Base-by-base conservation (phyloP, 2,329 filamentous ascomycete genomes). In the Penicillium concentricum region DNA sequence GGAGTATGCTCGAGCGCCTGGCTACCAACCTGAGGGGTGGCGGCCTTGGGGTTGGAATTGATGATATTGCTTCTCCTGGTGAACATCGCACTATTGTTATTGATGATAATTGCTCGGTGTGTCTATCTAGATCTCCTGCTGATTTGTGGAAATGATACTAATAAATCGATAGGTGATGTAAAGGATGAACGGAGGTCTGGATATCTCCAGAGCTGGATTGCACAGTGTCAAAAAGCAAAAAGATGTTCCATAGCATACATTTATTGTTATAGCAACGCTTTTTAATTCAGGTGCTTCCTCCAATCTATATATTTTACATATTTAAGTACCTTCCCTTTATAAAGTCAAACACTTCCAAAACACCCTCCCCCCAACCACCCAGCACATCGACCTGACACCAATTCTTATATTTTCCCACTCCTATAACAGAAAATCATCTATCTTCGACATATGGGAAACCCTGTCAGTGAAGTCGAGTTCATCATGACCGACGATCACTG, bases 61-160 rank as follows among this genome's bases (percentile, higher is more conserved):
- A 61, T 41, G 62, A 62, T 15, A 57, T 65, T 12, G 69, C 60
- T 26, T 70, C 65, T 28, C 61, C 48, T n/a, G 71, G 64, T 6
- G 69, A 70, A 51, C 71, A 67, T 4, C 64, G 66, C 2, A 69
- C 71, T 5, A 67, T 78, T 58, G 64, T 78, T 22, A 61, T 79
- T 30, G 74, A 79, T 62, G 76, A 79, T 54, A 78, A 79, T 62
- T 80, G 78, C 64, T 61, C 56, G 61, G 78, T 79, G 69, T 65
- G 73, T 70, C 22, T 43, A 10, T 70, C 22, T 43, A 10, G 48
- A 35, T 13, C 26, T 51, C 9, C 42, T 44, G 16, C 26, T 48
- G 2, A 20, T 51, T 24, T 18, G 22, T 6, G 8, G 28, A 58
- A 42, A 42, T 46, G 7, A 48, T 34, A 18, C 57, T 63, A 44